Percentiles rank a stretch among this genome's conserved stretches.
phyloP scores from a whole-genome alignment of 1,139 yeast species.

The Blastobotrys petasosporus region DNA sequence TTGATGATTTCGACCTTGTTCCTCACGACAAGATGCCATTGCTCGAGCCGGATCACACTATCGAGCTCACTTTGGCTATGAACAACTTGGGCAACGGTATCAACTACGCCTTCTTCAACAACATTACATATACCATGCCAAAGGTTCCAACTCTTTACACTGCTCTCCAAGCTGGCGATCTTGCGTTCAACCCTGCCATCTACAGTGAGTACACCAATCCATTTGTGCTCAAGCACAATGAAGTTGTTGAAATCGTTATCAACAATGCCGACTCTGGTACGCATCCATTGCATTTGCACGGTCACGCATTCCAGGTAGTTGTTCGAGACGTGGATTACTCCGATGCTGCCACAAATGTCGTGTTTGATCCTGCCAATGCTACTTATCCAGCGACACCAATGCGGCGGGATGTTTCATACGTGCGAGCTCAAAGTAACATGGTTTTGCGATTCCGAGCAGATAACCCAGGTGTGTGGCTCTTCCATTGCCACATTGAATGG shows the following conservation, averaged over 20 bases:
- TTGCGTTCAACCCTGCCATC: slow-evolving; percentile 48
- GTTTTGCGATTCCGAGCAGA: slow-evolving; percentile 62
- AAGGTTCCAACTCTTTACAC: slow-evolving; percentile 77
- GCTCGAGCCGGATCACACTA: slow-evolving; percentile 58
- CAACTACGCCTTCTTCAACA: slow-evolving; percentile 87
- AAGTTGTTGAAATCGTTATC: slow-evolving; percentile 55
- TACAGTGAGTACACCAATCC: slow-evolving; percentile 82
- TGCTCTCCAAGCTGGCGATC: slow-evolving; percentile 56
- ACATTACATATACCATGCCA: slow-evolving; percentile 68
- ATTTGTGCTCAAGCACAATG: slow-evolving; percentile 60
- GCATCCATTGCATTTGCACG: slow-evolving; percentile 89
- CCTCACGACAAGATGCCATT: slow-evolving; percentile 51
- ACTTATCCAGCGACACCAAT: slow-evolving; percentile 58
- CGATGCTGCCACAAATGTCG: slow-evolving; percentile 33
- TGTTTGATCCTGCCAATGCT: slow-evolving; percentile 47
- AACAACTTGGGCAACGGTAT: slow-evolving; percentile 74
- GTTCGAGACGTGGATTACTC: slow-evolving; percentile 47
- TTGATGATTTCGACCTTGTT: slow-evolving; percentile 54
- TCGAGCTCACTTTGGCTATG: slow-evolving; percentile 67
- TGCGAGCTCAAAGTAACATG: slow-evolving; percentile 64
- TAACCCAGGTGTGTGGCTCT: slow-evolving; percentile 89
- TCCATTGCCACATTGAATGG: slow-evolving; percentile 96
- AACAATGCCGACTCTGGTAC: slow-evolving; percentile 71
- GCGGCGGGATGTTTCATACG: slow-evolving; percentile 62
- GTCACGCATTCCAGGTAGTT: slow-evolving; percentile 67